Conservation (phyloP, 805 yeast species). For the Monosporozyma aquatica region DNA sequence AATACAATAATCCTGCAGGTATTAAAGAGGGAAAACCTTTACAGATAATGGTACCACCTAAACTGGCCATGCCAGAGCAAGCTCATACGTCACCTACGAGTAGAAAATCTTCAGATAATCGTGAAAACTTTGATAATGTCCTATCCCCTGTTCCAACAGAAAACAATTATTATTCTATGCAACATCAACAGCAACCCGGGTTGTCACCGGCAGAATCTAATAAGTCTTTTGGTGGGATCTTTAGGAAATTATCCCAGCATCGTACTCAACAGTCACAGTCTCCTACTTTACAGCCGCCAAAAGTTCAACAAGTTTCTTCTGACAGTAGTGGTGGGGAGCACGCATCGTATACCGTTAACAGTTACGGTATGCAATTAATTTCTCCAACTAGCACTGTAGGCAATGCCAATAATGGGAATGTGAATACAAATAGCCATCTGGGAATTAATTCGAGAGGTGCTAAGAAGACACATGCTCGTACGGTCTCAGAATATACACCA, state of each 20-base stretch:
- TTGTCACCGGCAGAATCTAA: conserved; percentile 14
- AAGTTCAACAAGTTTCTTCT: conserved; percentile 10
- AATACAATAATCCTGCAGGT: background rate
- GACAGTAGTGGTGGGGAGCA: conserved; percentile 3
- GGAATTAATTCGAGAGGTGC: background rate
- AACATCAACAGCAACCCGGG: conserved; percentile 16
- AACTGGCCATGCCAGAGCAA: conserved; percentile 39
- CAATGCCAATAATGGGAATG: background rate
- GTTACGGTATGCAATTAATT: conserved; percentile 1
- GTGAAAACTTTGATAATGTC: conserved; percentile 19
- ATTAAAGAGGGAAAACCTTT: conserved; percentile 6
- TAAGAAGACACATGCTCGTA: conserved; percentile 26
- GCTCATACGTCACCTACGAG: conserved; percentile 40
- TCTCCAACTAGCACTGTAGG: too few species aligned
- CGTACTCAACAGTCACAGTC: conserved; percentile 13
- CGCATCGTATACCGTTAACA: conserved; percentile 1
- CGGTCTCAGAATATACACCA: conserved; percentile 35
- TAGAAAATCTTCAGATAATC: conserved; percentile 22
- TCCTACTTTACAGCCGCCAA: conserved; percentile 6
- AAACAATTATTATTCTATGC: background rate
- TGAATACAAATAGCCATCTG: background rate
- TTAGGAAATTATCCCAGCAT: conserved; percentile 30
- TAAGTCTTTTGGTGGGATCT: conserved; percentile 27
- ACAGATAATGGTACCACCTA: conserved; percentile 31
- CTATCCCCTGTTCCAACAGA: conserved; percentile 20